Evolutionary conservation across 352 stramenopile genomes (phyloP).

Genomic region (Pythium biforme): DNA sequence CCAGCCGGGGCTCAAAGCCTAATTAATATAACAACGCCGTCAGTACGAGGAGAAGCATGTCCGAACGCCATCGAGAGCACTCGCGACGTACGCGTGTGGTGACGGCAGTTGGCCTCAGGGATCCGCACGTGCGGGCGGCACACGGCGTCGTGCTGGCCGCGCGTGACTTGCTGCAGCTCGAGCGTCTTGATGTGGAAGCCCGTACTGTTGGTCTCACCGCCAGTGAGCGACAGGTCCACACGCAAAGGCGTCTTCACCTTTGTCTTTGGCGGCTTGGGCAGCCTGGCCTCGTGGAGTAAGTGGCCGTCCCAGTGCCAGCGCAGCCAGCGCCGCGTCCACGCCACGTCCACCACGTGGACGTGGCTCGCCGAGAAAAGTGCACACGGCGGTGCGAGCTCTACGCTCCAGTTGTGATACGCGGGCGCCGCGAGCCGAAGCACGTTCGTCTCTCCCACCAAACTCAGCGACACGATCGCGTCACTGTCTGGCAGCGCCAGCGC

Average conservation of each 20-base stretch:
- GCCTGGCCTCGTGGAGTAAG: conserved; percentile 19
- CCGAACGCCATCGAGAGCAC: no score
- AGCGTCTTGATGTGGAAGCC: conserved; percentile 20
- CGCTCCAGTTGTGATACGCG: conserved; percentile 5
- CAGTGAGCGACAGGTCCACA: conserved; percentile 14
- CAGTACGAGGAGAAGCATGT: no score
- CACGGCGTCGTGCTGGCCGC: conserved; percentile 5
- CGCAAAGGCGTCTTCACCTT: background rate
- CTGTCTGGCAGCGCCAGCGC: conserved; percentile 8
- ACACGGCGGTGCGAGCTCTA: conserved; percentile 19
- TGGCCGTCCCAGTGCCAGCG: conserved; percentile 28
- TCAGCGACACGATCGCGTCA: conserved; percentile 6
- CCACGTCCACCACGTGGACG: conserved; percentile 22
- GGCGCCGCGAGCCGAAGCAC: conserved; percentile 12
- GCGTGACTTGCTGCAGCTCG: conserved; percentile 19
- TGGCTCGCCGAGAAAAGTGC: conserved; percentile 1
- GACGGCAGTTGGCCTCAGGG: conserved; percentile 22
- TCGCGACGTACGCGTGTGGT: conserved; percentile 18
- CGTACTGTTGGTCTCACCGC: background rate
- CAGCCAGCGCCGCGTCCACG: conserved; percentile 25
- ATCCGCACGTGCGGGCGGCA: conserved; percentile 13
- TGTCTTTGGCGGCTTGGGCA: background rate
- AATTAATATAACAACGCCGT: background rate
- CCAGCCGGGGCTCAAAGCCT: conserved; percentile 42
- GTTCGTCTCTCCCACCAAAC: background rate